Evolutionary conservation across 345 rosid species (phyloP).

Genomic region (Eucalyptus regnans): DNA sequence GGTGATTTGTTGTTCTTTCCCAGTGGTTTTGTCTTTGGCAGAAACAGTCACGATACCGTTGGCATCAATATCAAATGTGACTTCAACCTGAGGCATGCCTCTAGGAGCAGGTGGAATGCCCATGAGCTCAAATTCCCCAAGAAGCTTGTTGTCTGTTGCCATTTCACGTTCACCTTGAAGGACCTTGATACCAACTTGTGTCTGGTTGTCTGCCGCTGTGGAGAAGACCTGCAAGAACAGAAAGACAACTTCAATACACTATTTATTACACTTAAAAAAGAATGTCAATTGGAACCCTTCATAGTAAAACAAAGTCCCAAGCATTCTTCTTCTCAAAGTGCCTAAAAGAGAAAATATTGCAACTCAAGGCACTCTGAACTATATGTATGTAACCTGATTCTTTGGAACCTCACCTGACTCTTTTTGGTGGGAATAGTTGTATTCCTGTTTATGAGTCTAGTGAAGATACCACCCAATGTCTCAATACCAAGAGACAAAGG

Average conservation of each 20-base stretch:
- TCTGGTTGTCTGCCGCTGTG: conserved; percentile 88
- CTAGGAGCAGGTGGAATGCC: conserved; percentile 87
- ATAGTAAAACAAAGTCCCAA: background rate
- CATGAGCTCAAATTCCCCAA: conserved; percentile 80
- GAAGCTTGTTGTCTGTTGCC: conserved; percentile 71
- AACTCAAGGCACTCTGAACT: background rate
- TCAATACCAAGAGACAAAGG: conserved; percentile 86
- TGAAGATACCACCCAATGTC: conserved; percentile 81
- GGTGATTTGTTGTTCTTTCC: conserved; percentile 76
- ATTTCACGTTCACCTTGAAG: conserved; percentile 93
- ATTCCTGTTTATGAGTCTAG: conserved; percentile 60
- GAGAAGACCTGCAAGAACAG: conserved; percentile 49
- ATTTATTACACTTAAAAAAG: background rate
- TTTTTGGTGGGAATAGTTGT: conserved; percentile 92
- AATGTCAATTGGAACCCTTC: background rate
- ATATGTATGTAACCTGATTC: background rate
- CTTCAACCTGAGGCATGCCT: conserved; percentile 85
- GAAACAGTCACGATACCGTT: conserved; percentile 87
- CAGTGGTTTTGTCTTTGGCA: conserved; percentile 79
- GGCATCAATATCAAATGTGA: conserved; percentile 87
- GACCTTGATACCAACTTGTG: conserved; percentile 77
- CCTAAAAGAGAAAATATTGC: background rate
- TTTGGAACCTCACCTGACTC: conserved; percentile 32
- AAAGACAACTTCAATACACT: background rate
- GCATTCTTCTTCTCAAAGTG: background rate